Evolutionary conservation across 1,284 basidiomycete genomes (phyloP), one percentile per base, ranked within the genome.

Genomic region (Irpex lacteus): DNA sequence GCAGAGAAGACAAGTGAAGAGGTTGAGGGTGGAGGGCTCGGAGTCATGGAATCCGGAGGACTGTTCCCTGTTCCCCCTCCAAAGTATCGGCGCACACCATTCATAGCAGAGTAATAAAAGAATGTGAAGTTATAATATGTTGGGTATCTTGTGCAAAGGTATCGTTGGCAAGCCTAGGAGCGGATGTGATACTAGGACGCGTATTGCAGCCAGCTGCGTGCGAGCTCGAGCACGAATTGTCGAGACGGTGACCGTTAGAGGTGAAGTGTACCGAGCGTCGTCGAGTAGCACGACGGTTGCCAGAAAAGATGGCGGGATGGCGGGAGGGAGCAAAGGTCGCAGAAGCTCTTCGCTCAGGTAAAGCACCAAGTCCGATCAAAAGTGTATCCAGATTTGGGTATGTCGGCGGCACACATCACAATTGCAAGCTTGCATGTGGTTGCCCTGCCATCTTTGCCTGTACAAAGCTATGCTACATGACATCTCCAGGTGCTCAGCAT

Each of bases 41-140:
- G 40, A 40, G 69, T 57, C 62, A 71, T 64, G 34, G 65, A 66
- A 61, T 71, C 68, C 32, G 69, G 65, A 34, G 73, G 69, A 9
- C 69, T 67, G 65, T 63, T 62, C 62, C 63, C 65, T n/a, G 71
- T 63, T 38, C 76, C 78, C 58, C 81, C 81, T 63, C 78, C 79
- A 49, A 90, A 81, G 67, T 90, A 83, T 74, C 86, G 84, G 71
- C 88, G 87, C 65, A 91, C 86, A 70, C 88, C 88, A 81, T 90
- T 88, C 88, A 90, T 90, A 60, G 5, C 49, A 37, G 52, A 50
- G 36, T 50, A 54, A 57, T 19, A 38, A 36, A 34, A 32, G n/a
- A 5, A 49, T 49, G 32, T 40, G 9, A 37, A 44, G 56, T 65
- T 65, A 62, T 60, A 40, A 19, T 62, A 65, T 59, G 38, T 49